Evolutionary conservation across 441 rosid species (phyloP).

Genomic region (Pelargonium australe): DNA sequence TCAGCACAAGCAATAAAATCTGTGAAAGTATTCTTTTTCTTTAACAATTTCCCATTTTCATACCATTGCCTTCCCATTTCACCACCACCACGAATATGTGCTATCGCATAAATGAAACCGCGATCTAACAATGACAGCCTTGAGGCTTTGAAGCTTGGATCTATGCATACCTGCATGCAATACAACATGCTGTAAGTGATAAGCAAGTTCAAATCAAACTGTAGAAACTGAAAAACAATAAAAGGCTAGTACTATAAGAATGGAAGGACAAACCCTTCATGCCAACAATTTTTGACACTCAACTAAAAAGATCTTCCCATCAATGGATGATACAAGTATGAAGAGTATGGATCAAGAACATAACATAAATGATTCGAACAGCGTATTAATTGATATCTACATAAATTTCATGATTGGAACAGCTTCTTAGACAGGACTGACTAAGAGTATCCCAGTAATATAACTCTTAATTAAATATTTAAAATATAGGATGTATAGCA

Average conservation of each 20-base stretch:
- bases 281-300: neutral
- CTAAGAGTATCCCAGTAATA: neutral
- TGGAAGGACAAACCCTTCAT: neutral
- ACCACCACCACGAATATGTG: constrained; percentile 95
- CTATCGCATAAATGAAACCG: constrained; percentile 69
- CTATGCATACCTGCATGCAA: constrained; percentile 42
- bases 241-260: constrained; percentile 7
- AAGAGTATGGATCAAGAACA: too few species aligned
- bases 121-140: constrained; percentile 82
- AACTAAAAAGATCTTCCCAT: constrained; percentile 1
- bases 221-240: neutral
- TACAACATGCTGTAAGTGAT: constrained; percentile 9
- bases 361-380: too few species aligned
- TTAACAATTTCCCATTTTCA: constrained; percentile 77
- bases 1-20: constrained; percentile 84
- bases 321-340: too few species aligned
- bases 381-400: neutral
- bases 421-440: neutral
- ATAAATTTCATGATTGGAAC: neutral
- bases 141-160: constrained; percentile 59
- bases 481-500: neutral
- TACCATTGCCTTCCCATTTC: constrained; percentile 98
- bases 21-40: constrained; percentile 78
- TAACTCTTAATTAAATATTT: neutral
- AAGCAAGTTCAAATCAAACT: constrained; percentile 9